Base-by-base conservation (phyloP, 129 eudicot species). In the Centella asiatica region DNA sequence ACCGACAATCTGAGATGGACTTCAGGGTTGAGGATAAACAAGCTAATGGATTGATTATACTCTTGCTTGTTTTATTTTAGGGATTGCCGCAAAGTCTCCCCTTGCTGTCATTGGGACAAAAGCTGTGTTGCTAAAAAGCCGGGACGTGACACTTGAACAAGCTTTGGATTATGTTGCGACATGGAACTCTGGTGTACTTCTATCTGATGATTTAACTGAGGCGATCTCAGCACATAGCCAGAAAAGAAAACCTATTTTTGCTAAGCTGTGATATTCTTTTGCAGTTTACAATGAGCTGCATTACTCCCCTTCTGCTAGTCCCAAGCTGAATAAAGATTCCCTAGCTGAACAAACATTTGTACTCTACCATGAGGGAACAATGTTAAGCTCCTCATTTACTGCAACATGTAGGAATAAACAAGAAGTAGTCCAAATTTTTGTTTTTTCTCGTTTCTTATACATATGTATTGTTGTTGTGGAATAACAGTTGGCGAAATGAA, bases 91-190 rank as follows among this genome's bases (percentile, higher is more conserved):
- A 37, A 87, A 83, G 63, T 87, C 98, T 66, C 95, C 86, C 0
- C 88, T 92, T 39, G 98, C 96, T 47, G 83, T 92, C 9, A 68
- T 69, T 28, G 98, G 98, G 20, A 92, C 95, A 1, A 92, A 92
- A 70, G 65, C 74, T 26, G 95, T 87, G 71, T 32, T 92, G 62
- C 20, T 84, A 25, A 65, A 48, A 44, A 74, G 86, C 51, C 82
- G 88, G 74, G 95, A 87, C 40, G 34, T 87, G 77, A 79, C 82
- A 0, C 0, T 87, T 68, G 72, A 80, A 19, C 82, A 80, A 74
- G 95, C 84, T 48, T 74, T 92, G 78, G 98, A 92, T 57, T 87
- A 87, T 72, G 88, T 92, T 64, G 96, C 98, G 15, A 87, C 98
- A 2, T 92, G 95, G 98, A 92, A 92, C 62, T 80, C 98, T 60